Percentiles rank a stretch among this genome's conserved stretches.
phyloP scores from a whole-genome alignment of 164 flowering plant genomes.

The Sedum album region DNA sequence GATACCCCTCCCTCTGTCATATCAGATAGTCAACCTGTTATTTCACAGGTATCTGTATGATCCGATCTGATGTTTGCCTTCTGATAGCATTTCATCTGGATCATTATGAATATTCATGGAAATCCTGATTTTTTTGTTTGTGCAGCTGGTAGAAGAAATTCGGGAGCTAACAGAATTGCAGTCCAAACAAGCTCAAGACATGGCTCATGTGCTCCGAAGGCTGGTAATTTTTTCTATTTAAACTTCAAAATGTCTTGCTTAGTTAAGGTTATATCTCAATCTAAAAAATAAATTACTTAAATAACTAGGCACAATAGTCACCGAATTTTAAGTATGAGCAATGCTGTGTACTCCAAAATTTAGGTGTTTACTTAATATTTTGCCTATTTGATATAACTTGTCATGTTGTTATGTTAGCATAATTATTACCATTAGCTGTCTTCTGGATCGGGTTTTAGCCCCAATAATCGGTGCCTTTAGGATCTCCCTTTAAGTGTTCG shows the following conservation, averaged over 20 bases:
- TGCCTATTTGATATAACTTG: not conserved
- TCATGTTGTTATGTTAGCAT: not conserved
- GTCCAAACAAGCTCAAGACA: constrained; percentile 33
- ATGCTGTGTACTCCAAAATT: not conserved
- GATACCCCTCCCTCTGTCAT: constrained; percentile 8
- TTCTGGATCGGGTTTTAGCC: too few relatives aligned
- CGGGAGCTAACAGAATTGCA: constrained; percentile 42
- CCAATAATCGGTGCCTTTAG: not conserved
- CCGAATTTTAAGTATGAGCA: not conserved
- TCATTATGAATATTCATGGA: not conserved
- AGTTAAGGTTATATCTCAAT: not conserved
- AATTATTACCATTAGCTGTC: not conserved
- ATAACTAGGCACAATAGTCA: not conserved
- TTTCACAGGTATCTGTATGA: constrained; percentile 35
- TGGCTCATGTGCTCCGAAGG: constrained; percentile 38
- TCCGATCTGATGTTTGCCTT: constrained; percentile 3
- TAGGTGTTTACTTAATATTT: not conserved
- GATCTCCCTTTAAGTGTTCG: not conserved
- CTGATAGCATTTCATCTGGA: not conserved
- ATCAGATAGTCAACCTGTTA: constrained; percentile 21
- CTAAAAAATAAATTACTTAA: not conserved
- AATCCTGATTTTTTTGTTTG: not conserved
- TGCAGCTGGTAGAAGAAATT: constrained; percentile 46
- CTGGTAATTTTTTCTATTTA: constrained; percentile 39
- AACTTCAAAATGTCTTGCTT: not conserved